These are phyloP conservation scores for Gentiana dahurica DNA, from an alignment of 257 asterid species.

Conservation along the genomic window DNA sequence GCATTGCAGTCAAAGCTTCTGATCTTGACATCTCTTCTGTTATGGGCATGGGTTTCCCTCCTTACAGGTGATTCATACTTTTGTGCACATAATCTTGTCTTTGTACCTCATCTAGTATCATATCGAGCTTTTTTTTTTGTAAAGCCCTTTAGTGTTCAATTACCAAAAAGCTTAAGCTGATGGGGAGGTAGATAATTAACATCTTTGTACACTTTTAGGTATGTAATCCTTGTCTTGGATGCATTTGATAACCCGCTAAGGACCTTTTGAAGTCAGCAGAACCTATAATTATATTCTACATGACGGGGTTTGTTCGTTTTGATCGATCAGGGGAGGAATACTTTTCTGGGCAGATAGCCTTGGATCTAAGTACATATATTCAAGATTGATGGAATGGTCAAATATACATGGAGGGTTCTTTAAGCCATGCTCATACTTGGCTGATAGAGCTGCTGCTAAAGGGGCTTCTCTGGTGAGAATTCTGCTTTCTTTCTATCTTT, in stretches of 20 bases:
- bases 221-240: too few species aligned
- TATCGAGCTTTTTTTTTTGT: too few species aligned
- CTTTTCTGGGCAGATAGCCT: slow-evolving; percentile 87
- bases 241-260: too few species aligned
- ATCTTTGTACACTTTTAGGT: too few species aligned
- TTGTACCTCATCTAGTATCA: too few species aligned
- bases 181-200: too few species aligned
- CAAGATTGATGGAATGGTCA: slow-evolving; percentile 78
- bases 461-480: slow-evolving; percentile 79
- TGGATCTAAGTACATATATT: slow-evolving; percentile 78
- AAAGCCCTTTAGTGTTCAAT: too few species aligned
- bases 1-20: slow-evolving; percentile 81
- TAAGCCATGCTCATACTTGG: slow-evolving; percentile 78
- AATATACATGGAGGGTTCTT: slow-evolving; percentile 60
- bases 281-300: too few species aligned
- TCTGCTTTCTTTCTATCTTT: neutral
- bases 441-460: slow-evolving; percentile 69
- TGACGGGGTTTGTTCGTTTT: neutral
- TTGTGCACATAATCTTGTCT: too few species aligned
- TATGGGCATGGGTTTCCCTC: slow-evolving; percentile 98
- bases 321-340: slow-evolving; percentile 68
- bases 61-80: slow-evolving; percentile 53
- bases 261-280: too few species aligned
- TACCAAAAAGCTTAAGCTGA: too few species aligned
- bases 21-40: slow-evolving; percentile 90